Evolutionary conservation across 352 stramenopile genomes (phyloP).

Genomic region (Phytophthora litchii): DNA sequence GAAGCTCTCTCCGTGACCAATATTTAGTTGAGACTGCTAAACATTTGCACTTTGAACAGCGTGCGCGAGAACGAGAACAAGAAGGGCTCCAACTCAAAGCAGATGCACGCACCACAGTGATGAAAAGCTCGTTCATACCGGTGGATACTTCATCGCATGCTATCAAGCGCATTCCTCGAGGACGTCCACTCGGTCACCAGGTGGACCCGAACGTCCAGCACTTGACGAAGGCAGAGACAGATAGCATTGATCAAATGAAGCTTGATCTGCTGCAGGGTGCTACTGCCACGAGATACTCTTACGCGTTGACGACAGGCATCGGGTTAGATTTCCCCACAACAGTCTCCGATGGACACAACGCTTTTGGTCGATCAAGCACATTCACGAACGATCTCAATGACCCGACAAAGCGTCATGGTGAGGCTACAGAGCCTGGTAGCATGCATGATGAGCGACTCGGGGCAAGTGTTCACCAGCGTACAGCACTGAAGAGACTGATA

Average conservation of each 20-base stretch:
- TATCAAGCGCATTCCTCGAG: slow-evolving; percentile 50
- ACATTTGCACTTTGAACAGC: slow-evolving; percentile 42
- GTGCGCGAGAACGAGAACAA: slow-evolving; percentile 31
- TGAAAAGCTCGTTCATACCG: slow-evolving; percentile 46
- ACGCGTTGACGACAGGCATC: slow-evolving; percentile 61
- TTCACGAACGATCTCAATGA: slow-evolving; percentile 82
- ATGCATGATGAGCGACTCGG: slow-evolving; percentile 56
- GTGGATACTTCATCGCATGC: slow-evolving; percentile 39
- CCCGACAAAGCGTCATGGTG: slow-evolving; percentile 63
- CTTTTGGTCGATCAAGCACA: slow-evolving; percentile 66
- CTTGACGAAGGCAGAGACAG: slow-evolving; percentile 66
- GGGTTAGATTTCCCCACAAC: slow-evolving; percentile 63
- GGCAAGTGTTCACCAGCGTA: slow-evolving; percentile 63
- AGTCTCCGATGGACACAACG: slow-evolving; percentile 57
- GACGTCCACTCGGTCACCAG: slow-evolving; percentile 40
- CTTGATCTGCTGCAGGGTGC: slow-evolving; percentile 51
- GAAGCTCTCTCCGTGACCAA: slow-evolving; percentile 50
- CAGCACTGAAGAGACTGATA: slow-evolving; percentile 56
- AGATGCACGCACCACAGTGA: slow-evolving; percentile 29
- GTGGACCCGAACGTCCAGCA: slow-evolving; percentile 60
- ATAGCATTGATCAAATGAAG: slow-evolving; percentile 79
- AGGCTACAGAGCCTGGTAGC: slow-evolving; percentile 68
- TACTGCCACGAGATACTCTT: slow-evolving; percentile 70
- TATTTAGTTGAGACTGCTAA: slow-evolving; percentile 50
- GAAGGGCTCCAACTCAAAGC: slow-evolving; percentile 30